Conservation (phyloP, 441 rosid genomes). For the Adansonia grandidieri region DNA sequence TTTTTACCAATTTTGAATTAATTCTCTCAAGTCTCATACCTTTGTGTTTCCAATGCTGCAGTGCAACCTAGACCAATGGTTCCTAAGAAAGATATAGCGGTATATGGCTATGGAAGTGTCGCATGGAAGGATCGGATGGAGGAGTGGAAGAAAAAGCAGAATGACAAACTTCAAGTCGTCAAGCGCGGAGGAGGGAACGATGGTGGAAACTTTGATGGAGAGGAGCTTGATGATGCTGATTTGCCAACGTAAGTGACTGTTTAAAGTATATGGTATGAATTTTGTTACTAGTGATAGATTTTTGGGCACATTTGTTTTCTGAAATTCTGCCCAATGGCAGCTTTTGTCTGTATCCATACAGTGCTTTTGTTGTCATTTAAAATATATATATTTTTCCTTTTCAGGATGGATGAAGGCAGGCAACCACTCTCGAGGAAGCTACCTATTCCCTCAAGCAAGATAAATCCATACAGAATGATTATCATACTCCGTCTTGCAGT, state of each 20-base stretch:
- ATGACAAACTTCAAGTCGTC: constrained; percentile 63
- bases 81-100: constrained; percentile 68
- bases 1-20: neutral
- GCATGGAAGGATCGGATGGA: constrained; percentile 88
- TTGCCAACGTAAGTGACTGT: constrained; percentile 60
- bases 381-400: constrained; percentile 13
- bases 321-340: neutral
- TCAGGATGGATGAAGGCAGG: constrained; percentile 52
- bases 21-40: constrained; percentile 10
- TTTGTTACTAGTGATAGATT: neutral
- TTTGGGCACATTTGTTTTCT: neutral
- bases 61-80: constrained; percentile 77
- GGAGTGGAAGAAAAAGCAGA: constrained; percentile 74
- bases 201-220: constrained; percentile 38
- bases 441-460: constrained; percentile 71
- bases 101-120: constrained; percentile 78
- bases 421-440: constrained; percentile 8
- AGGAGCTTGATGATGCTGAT: constrained; percentile 58
- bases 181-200: constrained; percentile 55
- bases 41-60: constrained; percentile 35
- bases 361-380: constrained; percentile 16
- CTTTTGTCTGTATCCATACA: neutral
- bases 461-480: constrained; percentile 73
- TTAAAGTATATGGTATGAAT: constrained; percentile 4
- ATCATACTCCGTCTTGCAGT: constrained; percentile 65